Conservation (phyloP, 2,329 filamentous ascomycete genomes). For the Fusarium fujikuroi region DNA sequence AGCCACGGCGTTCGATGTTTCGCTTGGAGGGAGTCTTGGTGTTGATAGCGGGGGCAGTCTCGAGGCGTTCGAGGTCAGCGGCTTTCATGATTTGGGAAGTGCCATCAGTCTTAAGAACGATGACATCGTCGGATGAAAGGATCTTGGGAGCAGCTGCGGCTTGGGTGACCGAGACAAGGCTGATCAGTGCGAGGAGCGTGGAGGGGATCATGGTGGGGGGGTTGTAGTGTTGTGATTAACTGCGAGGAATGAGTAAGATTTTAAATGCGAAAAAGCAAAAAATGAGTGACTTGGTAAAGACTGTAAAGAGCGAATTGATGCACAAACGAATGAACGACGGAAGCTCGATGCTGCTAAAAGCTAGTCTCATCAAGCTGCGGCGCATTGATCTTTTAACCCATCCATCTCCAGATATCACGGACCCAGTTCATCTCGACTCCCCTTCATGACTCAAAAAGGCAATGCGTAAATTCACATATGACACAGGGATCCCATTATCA, state of each 20-base stretch:
- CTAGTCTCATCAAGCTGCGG: neutral
- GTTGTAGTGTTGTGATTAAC: neutral
- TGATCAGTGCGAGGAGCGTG: slow-evolving; percentile 21
- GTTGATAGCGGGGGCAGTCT: slow-evolving; percentile 5
- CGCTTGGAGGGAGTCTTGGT: neutral
- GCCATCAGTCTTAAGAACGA: slow-evolving; percentile 33
- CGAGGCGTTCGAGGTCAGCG: slow-evolving; percentile 29
- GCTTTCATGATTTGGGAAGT: slow-evolving; percentile 36
- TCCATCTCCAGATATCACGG: neutral
- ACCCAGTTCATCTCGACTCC: neutral
- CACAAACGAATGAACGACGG: slow-evolving; percentile 1
- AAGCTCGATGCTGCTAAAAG: neutral
- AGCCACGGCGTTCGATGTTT: slow-evolving; percentile 8
- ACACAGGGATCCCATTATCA: neutral
- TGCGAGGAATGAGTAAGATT: neutral
- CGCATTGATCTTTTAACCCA: slow-evolving; percentile 9
- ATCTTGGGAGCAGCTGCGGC: slow-evolving; percentile 18
- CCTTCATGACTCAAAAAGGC: neutral
- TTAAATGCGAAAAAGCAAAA: neutral
- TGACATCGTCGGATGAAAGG: slow-evolving; percentile 31
- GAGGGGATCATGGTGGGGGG: slow-evolving; percentile 26
- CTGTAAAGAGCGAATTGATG: neutral
- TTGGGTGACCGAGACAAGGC: slow-evolving; percentile 27
- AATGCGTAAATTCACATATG: slow-evolving; percentile 7
- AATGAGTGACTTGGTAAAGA: slow-evolving; percentile 14